These are phyloP conservation scores for Cyclotella cryptica DNA, from an alignment of 108 stramenopile species.

Conservation along the genomic window DNA sequence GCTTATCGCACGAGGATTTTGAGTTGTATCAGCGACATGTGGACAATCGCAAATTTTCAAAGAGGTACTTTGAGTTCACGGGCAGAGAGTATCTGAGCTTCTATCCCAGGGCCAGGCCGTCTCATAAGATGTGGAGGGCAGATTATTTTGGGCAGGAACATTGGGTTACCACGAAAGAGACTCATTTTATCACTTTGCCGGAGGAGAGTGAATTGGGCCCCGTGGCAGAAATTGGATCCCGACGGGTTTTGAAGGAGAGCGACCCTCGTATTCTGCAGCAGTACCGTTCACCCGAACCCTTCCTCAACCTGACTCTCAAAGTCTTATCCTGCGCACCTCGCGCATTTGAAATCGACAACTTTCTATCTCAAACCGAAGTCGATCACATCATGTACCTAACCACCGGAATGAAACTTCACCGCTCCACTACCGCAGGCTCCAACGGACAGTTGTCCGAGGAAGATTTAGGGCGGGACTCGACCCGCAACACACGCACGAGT, in stretches of 20 bases:
- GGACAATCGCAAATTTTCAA: conserved; percentile 61
- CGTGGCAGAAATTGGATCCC: conserved; percentile 29
- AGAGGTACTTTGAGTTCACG: conserved; percentile 70
- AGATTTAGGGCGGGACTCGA: conserved; percentile 15
- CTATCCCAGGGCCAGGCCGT: conserved; percentile 55
- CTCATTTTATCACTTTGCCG: conserved; percentile 69
- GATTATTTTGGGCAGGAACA: conserved; percentile 87
- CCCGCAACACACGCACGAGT: conserved; percentile 76
- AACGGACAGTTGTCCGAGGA: conserved; percentile 6
- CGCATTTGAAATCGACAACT: conserved; percentile 88
- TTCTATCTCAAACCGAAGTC: conserved; percentile 82
- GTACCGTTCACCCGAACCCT: conserved; percentile 58
- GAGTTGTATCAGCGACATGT: conserved; percentile 52
- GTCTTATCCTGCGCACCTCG: conserved; percentile 81
- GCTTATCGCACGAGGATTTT: conserved; percentile 45
- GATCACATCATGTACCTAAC: conserved; percentile 86
- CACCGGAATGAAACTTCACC: conserved; percentile 52
- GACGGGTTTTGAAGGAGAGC: conserved; percentile 51
- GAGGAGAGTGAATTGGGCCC: conserved; percentile 47
- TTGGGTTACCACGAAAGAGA: conserved; percentile 80
- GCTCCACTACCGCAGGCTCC: conserved; percentile 61
- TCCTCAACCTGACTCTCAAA: conserved; percentile 80
- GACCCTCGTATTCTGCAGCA: conserved; percentile 66
- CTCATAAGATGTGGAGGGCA: conserved; percentile 77
- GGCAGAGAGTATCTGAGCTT: conserved; percentile 49